Base-by-base conservation (phyloP, 1,284 basidiomycete species). In the Trametes polyzona region DNA sequence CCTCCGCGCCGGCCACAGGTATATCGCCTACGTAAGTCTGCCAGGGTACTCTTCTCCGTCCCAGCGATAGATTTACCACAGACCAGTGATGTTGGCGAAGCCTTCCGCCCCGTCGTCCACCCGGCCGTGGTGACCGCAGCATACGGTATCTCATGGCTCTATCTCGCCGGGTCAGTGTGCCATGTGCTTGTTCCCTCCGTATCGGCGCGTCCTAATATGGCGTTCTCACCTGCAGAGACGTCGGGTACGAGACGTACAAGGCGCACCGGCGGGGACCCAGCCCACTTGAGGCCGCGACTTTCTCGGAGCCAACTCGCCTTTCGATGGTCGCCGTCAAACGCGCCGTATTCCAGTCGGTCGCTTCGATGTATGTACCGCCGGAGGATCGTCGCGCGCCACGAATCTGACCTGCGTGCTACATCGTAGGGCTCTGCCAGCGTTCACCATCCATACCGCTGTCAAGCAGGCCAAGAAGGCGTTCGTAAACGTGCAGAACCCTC, bases 241-340 rank as follows among this genome's bases (percentile, higher is more conserved):
- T 96, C 36, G 81, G 83, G n/a, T 96, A 94, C 73, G 94, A 96
- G 69, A 87, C 93, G 4, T 97, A 94, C 78, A 95, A 95, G 71
- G 86, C 91, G 2, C 83, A 88, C 62, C 78, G 86, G 58, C 79
- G 80, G 43, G 92, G 92, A 1, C 92, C 93, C 2, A 80, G 84
- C 16, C 77, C 88, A 1, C 70, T 87, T 32, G 90, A 95, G 74
- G 88, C 88, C 8, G 83, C 82, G 37, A 81, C 90, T 73, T 88
- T 93, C 67, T 87, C 90, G 14, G 92, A 94, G 71, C 80, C 86
- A 2, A 87, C 86, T 26, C 82, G 92, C 35, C 73, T 94, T 30
- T 80, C 79, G 8, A 79, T 94, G 70, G 77, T 86, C 23, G 90
- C 88, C 19, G 86, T 86, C 47, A 87, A 93, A 72, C 83, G 91